Base-by-base conservation (phyloP, 2,329 filamentous ascomycete genomes). In the Trichoderma gracile region DNA sequence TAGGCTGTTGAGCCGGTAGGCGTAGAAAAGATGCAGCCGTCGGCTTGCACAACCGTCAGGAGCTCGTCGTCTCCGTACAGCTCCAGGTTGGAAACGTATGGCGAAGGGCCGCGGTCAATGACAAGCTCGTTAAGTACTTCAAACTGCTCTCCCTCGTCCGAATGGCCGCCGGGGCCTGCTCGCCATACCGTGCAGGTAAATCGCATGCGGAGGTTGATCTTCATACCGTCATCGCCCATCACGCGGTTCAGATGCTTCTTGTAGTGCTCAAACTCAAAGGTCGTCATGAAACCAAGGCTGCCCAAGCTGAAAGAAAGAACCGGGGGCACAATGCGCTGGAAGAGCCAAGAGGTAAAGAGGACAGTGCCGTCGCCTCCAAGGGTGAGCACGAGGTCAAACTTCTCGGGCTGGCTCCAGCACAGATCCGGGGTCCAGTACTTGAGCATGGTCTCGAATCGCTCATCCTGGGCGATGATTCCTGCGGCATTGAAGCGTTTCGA, bases 61-160 rank as follows among this genome's bases (percentile, higher is more conserved):
- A 97, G 88, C 76, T 96, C 92, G 73, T 96, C 91, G 74, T 99
- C 95, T 68, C 93, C 95, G 75, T 96, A 98, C 12, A 99, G 83
- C 79, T 99, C 95, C 45, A 99, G 84, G 78, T 97, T 96, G 49
- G 94, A 98, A 65, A 99, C 94, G 75, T 98, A 99, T 21, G 94
- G 93, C 17, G 92, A 96, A 72, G 95, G 95, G 68, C 95, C 95
- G 66, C 95, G 91, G 79, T 99, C 95, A 71, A 99, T 98, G 76
- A 99, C 94, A 58, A 99, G 88, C 79, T 99, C 95, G 78, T 99
- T 99, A 68, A 99, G 87, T 21, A 99, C 94, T 79, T 99, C 95
- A 68, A 97, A 98, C 72, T 97, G 93, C 79, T 98, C 94, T 50
- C 90, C 92, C 77, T 97, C 93, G 70, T 95, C 89, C 45, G 87